These are phyloP conservation scores for Penicillium sp. DNA, from an alignment of 2,329 filamentous ascomycete genomes.

Conservation along the genomic window DNA sequence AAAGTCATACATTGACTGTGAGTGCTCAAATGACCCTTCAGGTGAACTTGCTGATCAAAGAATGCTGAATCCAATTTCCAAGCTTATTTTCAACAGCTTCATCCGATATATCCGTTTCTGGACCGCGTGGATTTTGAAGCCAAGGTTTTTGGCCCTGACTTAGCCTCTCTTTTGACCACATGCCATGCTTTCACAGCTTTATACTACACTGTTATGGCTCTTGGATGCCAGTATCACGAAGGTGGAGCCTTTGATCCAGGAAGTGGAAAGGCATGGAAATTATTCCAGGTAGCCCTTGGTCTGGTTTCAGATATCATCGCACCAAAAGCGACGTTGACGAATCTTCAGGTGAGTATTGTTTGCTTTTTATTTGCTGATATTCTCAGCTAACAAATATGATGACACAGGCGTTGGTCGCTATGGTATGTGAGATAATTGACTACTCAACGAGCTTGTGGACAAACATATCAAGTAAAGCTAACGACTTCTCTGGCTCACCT, in stretches of 20 bases:
- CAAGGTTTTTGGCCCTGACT: neutral
- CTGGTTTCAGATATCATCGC: neutral
- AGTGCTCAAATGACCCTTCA: neutral
- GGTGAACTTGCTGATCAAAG: too few relatives aligned
- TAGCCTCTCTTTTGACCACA: neutral
- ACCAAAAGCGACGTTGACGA: neutral
- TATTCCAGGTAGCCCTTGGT: conserved; percentile 3
- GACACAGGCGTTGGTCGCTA: too few relatives aligned
- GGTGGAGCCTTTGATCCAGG: conserved; percentile 2
- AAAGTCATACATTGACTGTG: conserved; percentile 4
- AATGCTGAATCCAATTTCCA: too few relatives aligned
- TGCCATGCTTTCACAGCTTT: neutral
- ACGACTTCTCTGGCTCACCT: too few relatives aligned
- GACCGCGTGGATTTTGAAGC: conserved; percentile 1
- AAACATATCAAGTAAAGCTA: too few relatives aligned
- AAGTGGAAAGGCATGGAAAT: neutral
- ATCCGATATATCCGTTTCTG: conserved; percentile 3
- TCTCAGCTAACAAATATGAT: too few relatives aligned
- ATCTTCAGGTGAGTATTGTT: neutral
- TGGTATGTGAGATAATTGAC: too few relatives aligned
- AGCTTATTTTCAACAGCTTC: conserved; percentile 2
- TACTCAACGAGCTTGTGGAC: too few relatives aligned
- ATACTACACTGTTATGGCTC: neutral
- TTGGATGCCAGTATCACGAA: neutral
- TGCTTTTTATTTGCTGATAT: too few relatives aligned